phyloP scores from a whole-genome alignment of 2,329 filamentous ascomycete genomes.

The Fusarium annulatum region DNA sequence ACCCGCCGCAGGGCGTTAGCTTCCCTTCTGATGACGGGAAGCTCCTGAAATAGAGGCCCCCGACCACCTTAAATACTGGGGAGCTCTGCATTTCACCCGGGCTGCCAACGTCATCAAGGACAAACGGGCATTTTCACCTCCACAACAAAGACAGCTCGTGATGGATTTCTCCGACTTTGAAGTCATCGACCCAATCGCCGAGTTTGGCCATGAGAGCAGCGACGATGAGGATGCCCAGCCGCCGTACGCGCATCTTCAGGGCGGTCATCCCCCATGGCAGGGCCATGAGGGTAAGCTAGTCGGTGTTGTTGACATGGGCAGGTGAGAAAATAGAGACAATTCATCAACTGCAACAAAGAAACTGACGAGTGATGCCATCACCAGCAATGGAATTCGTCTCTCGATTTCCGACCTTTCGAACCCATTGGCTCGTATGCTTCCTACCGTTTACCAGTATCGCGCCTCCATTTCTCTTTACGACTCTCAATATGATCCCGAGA shows the following conservation, averaged over 20 bases:
- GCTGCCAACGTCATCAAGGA: constrained; percentile 12
- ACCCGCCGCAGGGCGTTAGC: constrained; percentile 14
- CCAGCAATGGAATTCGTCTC: constrained; percentile 77
- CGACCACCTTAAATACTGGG: constrained; percentile 23
- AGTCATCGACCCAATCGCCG: constrained; percentile 38
- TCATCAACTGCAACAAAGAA: not conserved
- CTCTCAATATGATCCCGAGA: constrained; percentile 47
- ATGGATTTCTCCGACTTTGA: constrained; percentile 45
- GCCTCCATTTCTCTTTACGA: constrained; percentile 50
- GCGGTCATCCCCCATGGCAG: constrained; percentile 46
- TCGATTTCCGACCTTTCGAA: constrained; percentile 63
- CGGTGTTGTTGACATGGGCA: constrained; percentile 54
- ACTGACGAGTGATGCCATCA: constrained; percentile 8
- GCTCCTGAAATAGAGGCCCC: not conserved
- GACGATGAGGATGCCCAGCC: constrained; percentile 24
- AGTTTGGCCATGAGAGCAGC: constrained; percentile 30
- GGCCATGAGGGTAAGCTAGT: constrained; percentile 46
- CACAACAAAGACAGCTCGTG: not conserved
- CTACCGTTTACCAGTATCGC: constrained; percentile 53
- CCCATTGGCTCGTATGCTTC: constrained; percentile 69
- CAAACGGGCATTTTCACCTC: not conserved
- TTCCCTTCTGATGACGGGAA: not conserved
- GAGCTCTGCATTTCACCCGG: not conserved
- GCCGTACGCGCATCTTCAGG: constrained; percentile 1
- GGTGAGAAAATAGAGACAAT: constrained; percentile 31